Evolutionary conservation across 495 filamentous ascomycete genomes (phyloP), one percentile per base, ranked within the genome.

Genomic region (Lasiosphaeriaceae sp.): DNA sequence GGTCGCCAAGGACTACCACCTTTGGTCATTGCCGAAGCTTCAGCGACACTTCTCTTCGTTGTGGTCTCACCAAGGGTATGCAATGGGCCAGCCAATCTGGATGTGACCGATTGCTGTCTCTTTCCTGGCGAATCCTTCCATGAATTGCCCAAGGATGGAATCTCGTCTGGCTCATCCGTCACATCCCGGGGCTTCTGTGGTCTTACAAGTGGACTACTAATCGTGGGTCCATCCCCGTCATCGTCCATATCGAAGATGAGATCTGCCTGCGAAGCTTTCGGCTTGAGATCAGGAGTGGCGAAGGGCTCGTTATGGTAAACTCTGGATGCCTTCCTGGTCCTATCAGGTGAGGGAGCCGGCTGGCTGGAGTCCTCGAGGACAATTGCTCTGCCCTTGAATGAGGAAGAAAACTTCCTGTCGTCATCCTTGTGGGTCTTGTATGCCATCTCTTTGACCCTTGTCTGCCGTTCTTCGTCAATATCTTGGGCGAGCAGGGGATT

Each of bases 191-290:
- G 21, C 43, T 58, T 63, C 16, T 41, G 55, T 11, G 65, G 51
- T 23, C 55, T 58, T n/a, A 54, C 3, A 2, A 58, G 48, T 8
- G 67, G 64, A 20, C 71, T 69, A 24, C 46, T 26, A 9, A 53
- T 19, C 0, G 57, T 50, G 8, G 61, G 55, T 8, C 56, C 2
- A 11, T 67, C 76, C 41, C 90, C 91, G n/a, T 93, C 90, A 55
- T 93, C 90, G 54, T 96, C 92, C 90, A 96, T 96, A 57, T 91
- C 86, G 65, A 96, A 96, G 76, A 96, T 94, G 37, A 96, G 76
- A 59, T 96, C 91, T n/a, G 75, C 73, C 2, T 76, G 71, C 0
- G 87, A 90, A 20, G 77, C 78, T 57, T 82, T 89, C 0, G 84
- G 75, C 54, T 79, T 81, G n/a, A 93, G 74, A 34, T 78, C 68